phyloP scores from a whole-genome alignment of 345 rosid species.

The Sisymbrium altissimum region DNA sequence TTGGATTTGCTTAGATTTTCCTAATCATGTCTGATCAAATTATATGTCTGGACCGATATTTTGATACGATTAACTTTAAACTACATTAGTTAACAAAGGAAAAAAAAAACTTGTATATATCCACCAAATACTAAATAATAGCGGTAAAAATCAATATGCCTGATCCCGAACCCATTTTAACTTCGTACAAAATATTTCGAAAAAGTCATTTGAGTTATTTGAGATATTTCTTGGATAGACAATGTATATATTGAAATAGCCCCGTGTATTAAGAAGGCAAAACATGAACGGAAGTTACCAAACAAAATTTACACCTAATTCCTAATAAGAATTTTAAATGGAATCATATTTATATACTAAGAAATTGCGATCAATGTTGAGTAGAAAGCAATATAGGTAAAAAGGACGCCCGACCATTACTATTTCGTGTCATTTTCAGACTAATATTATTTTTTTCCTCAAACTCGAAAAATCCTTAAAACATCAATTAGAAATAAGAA shows the following conservation, averaged over 20 bases:
- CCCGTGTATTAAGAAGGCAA: slow-evolving; percentile 1
- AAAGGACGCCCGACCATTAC: neutral
- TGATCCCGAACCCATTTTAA: neutral
- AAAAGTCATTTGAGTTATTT: neutral
- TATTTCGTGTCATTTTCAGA: neutral
- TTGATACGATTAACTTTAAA: neutral
- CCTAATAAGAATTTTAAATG: neutral
- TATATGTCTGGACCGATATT: neutral
- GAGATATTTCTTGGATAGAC: neutral
- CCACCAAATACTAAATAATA: neutral
- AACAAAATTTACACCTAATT: slow-evolving; percentile 11
- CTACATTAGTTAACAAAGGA: neutral
- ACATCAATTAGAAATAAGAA: neutral
- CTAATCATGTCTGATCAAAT: neutral
- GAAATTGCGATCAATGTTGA: slow-evolving; percentile 1
- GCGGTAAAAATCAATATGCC: too few species aligned
- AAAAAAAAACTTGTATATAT: neutral
- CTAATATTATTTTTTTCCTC: too few species aligned
- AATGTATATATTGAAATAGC: neutral
- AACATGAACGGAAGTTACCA: neutral
- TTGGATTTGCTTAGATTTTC: neutral
- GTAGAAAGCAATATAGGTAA: slow-evolving; percentile 22
- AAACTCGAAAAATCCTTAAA: neutral
- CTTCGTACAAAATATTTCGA: neutral
- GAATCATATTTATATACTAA: neutral